These are phyloP conservation scores for Lasiodiplodia hormozganensis DNA, from an alignment of 2,329 filamentous ascomycete species.

Conservation along the genomic window DNA sequence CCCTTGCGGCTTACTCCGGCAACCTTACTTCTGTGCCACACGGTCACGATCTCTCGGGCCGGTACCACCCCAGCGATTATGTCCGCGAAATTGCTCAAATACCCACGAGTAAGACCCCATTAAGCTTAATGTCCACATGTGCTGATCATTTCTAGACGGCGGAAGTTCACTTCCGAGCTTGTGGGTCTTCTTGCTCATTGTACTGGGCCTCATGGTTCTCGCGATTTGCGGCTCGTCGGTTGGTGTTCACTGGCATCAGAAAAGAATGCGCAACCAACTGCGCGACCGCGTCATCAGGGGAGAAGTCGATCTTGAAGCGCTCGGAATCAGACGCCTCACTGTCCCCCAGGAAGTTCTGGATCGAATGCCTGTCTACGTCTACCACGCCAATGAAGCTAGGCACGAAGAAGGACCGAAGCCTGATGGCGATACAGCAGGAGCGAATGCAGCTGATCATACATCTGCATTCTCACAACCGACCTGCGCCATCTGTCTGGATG, in stretches of 20 bases:
- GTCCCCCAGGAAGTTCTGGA: constrained; percentile 76
- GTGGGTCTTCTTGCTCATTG: constrained; percentile 78
- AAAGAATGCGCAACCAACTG: constrained; percentile 70
- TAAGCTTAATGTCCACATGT: not conserved
- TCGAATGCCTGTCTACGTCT: constrained; percentile 79
- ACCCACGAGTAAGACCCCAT: constrained; percentile 43
- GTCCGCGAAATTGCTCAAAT: constrained; percentile 57
- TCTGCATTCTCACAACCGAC: constrained; percentile 71
- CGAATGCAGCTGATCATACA: not conserved
- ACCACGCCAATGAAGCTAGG: constrained; percentile 44
- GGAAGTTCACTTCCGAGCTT: constrained; percentile 71
- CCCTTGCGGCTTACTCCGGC: constrained; percentile 79
- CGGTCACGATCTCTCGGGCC: constrained; percentile 46
- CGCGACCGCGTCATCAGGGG: constrained; percentile 75
- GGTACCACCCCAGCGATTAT: constrained; percentile 51
- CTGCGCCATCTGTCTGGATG: constrained; percentile 89
- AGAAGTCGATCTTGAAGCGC: constrained; percentile 83
- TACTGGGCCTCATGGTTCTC: constrained; percentile 73
- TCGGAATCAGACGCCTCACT: constrained; percentile 82
- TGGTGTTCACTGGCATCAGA: constrained; percentile 79
- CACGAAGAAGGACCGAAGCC: not conserved
- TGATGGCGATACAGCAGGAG: not conserved
- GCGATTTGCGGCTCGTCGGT: constrained; percentile 73
- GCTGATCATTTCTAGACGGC: constrained; percentile 44
- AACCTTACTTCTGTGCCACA: constrained; percentile 63